Evolutionary conservation across 148 eudicot genomes (phyloP), one percentile per base, ranked within the genome.

Genomic region (Cornus kousa): DNA sequence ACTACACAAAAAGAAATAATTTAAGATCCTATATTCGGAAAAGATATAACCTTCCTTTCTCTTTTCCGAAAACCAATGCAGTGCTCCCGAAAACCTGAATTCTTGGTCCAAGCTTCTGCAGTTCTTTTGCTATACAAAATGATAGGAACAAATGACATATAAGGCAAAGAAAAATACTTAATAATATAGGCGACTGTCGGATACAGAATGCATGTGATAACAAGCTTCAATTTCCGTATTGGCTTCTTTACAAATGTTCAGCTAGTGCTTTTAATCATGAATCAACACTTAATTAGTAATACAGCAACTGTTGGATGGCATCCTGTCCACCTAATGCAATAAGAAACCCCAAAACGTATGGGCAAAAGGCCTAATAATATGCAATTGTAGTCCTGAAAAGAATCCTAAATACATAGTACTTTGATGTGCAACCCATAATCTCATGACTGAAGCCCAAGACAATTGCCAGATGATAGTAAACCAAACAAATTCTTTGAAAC

Each of bases 71-170:
- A 67, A 78, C 46, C 33, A 62, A 24, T 33, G 85, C 81, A 31
- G 64, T 53, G 76, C 50, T 78, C 35, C 74, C 78, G 28, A 23
- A 22, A 43, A 76, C 74, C 11, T 78, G 66, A 53, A 82, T 73
- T 66, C 65, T 78, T 31, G 85, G 78, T 74, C 85, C 85, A 24
- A 82, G 62, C 39, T 82, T 82, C 55, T 78, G 81, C 74, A 82
- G 24, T 43, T 82, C 81, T 68, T 1, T 69, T 46, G 70, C 78
- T 82, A 60, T 22, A 31, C 24, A 17, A 77, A 72, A 60, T 59
- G 46, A 39, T 20, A 22, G 48, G 8, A 74, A n/a, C 77, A 35
- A 60, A 19, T 74, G 24, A 74, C n/a, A 68, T 2, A 31, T 32
- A 33, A 43, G 35, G 31, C 16, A 74, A 35, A 74, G 4, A 35